These are phyloP conservation scores for Colletotrichum tabaci DNA, from an alignment of 2,329 filamentous ascomycete genomes.

Conservation along the genomic window DNA sequence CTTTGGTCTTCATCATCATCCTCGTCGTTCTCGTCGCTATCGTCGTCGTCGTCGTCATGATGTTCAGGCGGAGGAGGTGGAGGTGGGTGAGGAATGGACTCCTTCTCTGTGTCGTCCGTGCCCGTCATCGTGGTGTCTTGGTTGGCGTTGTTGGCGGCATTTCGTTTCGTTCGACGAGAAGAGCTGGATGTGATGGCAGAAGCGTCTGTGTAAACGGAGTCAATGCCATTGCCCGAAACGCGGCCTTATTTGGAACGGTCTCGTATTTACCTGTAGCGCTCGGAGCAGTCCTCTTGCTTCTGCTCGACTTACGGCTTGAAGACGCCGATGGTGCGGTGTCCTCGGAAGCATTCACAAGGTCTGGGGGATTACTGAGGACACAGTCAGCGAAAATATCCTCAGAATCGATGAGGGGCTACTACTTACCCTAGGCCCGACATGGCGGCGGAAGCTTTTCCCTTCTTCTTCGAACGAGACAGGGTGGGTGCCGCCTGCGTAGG, in stretches of 20 bases:
- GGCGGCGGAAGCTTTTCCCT: slow-evolving; percentile 72
- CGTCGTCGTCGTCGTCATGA: slow-evolving; percentile 58
- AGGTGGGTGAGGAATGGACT: slow-evolving; percentile 59
- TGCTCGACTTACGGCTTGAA: slow-evolving; percentile 80
- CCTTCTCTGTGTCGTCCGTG: slow-evolving; percentile 69
- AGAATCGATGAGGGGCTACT: slow-evolving; percentile 18
- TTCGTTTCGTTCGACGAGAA: slow-evolving; percentile 68
- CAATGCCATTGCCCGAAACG: slow-evolving; percentile 3
- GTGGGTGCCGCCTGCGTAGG: slow-evolving; percentile 32
- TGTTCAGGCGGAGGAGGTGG: slow-evolving; percentile 56
- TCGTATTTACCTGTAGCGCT: slow-evolving; percentile 54
- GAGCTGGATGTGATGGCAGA: slow-evolving; percentile 55
- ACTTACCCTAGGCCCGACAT: slow-evolving; percentile 84
- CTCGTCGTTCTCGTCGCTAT: slow-evolving; percentile 65
- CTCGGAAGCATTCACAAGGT: slow-evolving; percentile 74
- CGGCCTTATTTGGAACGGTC: not conserved
- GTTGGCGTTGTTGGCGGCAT: slow-evolving; percentile 63
- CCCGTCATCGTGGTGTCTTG: slow-evolving; percentile 81
- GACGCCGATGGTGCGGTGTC: slow-evolving; percentile 70
- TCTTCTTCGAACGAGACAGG: slow-evolving; percentile 66
- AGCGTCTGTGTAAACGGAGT: slow-evolving; percentile 50
- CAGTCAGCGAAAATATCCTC: not conserved
- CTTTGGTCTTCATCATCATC: slow-evolving; percentile 57
- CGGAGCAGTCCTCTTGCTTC: slow-evolving; percentile 76
- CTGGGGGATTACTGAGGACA: slow-evolving; percentile 68